These are phyloP conservation scores for Penicillium concentricum DNA, from an alignment of 2,329 filamentous ascomycete genomes.

Conservation along the genomic window DNA sequence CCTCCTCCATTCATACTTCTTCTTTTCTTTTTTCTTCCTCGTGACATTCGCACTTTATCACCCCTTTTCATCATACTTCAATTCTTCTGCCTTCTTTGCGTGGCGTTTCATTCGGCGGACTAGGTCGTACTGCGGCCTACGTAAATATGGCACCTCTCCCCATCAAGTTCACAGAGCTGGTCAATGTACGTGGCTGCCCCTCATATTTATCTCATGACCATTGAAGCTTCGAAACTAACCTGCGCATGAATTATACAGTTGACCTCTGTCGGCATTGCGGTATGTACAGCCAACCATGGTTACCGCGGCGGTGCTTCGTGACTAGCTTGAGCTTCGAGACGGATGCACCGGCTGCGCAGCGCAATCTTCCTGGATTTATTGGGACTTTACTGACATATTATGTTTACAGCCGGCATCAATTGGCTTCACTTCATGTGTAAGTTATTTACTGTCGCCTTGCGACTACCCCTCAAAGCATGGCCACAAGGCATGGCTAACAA, in stretches of 20 bases:
- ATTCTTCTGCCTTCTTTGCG: slow-evolving; percentile 31
- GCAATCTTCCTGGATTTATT: not conserved
- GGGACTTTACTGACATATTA: slow-evolving; percentile 26
- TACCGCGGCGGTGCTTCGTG: slow-evolving; percentile 11
- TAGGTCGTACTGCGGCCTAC: slow-evolving; percentile 43
- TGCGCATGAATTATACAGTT: slow-evolving; percentile 41
- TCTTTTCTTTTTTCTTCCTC: slow-evolving; percentile 19
- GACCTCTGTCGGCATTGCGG: slow-evolving; percentile 54
- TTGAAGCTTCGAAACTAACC: slow-evolving; percentile 36
- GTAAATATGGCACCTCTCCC: slow-evolving; percentile 65
- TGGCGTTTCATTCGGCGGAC: slow-evolving; percentile 43
- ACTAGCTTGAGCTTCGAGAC: slow-evolving; percentile 16
- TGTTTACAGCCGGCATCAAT: slow-evolving; percentile 64
- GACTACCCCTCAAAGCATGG: slow-evolving; percentile 7
- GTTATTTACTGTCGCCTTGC: slow-evolving; percentile 33
- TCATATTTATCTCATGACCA: not conserved
- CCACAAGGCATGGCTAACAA: slow-evolving; percentile 18
- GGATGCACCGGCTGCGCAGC: slow-evolving; percentile 19
- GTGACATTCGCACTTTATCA: slow-evolving; percentile 7
- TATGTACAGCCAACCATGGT: slow-evolving; percentile 40
- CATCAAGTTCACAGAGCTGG: slow-evolving; percentile 90
- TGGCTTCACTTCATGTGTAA: slow-evolving; percentile 84
- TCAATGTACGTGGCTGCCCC: slow-evolving; percentile 63
- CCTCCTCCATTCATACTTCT: slow-evolving; percentile 17
- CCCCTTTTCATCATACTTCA: slow-evolving; percentile 18